These are phyloP conservation scores for Xylaria palmicola DNA, from an alignment of 495 filamentous ascomycete genomes.

Conservation along the genomic window DNA sequence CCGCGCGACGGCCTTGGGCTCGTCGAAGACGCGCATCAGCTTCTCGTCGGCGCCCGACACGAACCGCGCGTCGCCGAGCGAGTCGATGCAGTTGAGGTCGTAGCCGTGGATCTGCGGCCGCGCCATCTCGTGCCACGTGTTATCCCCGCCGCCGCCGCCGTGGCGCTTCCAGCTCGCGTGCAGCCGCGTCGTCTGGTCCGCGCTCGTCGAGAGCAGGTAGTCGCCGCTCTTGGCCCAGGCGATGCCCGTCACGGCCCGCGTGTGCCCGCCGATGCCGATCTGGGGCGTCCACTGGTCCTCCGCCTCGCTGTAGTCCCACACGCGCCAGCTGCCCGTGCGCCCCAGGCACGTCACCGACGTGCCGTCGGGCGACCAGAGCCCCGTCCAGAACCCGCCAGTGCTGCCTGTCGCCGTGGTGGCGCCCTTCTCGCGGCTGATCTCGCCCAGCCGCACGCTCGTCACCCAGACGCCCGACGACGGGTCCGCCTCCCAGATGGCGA, in stretches of 20 bases:
- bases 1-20: slow-evolving; percentile 78
- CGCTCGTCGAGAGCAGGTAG: slow-evolving; percentile 83
- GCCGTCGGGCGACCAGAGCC: slow-evolving; percentile 84
- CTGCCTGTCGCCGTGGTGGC: slow-evolving; percentile 94
- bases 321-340: slow-evolving; percentile 88
- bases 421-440: slow-evolving; percentile 90
- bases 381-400: slow-evolving; percentile 93
- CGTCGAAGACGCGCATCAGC: slow-evolving; percentile 88
- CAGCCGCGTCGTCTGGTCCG: slow-evolving; percentile 93
- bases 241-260: slow-evolving; percentile 71
- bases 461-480: slow-evolving; percentile 84
- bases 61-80: slow-evolving; percentile 67
- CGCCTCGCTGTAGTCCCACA: slow-evolving; percentile 58
- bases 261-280: slow-evolving; percentile 81
- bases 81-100: slow-evolving; percentile 90
- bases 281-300: slow-evolving; percentile 70
- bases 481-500: slow-evolving; percentile 90
- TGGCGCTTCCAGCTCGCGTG: slow-evolving; percentile 81
- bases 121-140: slow-evolving; percentile 92
- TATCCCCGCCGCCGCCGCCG: too few relatives aligned
- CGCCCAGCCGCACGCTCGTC: slow-evolving; percentile 77
- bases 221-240: slow-evolving; percentile 81
- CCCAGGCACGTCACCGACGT: slow-evolving; percentile 74
- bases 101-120: slow-evolving; percentile 98
- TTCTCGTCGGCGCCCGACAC: slow-evolving; percentile 99